Evolutionary conservation across 345 rosid species (phyloP).

Genomic region (Ceriops tagal): DNA sequence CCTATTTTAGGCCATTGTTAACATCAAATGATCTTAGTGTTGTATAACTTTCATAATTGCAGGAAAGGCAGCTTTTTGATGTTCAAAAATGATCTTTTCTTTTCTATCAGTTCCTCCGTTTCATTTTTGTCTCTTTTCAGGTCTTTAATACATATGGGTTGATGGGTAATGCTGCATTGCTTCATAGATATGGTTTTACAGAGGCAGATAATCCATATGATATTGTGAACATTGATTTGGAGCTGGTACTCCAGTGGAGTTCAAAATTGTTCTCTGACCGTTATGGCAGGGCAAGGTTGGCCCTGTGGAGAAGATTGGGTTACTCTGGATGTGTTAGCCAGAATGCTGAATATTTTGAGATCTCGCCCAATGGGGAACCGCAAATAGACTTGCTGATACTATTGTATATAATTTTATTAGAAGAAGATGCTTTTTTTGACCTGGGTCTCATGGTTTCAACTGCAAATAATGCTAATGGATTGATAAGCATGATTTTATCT

Average conservation of each 20-base stretch:
- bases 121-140: conserved; percentile 25
- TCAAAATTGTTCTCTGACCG: conserved; percentile 54
- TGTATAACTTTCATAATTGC: conserved; percentile 3
- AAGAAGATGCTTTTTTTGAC: conserved; percentile 42
- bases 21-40: background rate
- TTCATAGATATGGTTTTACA: conserved; percentile 89
- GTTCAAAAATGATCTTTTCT: background rate
- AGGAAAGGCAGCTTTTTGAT: background rate
- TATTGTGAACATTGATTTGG: conserved; percentile 83
- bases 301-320: conserved; percentile 64
- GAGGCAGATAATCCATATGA: conserved; percentile 66
- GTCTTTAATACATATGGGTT: conserved; percentile 82
- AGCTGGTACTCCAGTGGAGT: conserved; percentile 67
- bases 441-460: conserved; percentile 50
- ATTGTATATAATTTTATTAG: conserved; percentile 52
- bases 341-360: conserved; percentile 72
- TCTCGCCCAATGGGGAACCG: conserved; percentile 64
- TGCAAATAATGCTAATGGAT: conserved; percentile 21
- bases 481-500: conserved; percentile 27
- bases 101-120: background rate
- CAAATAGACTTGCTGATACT: conserved; percentile 65
- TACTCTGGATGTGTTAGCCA: conserved; percentile 61
- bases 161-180: conserved; percentile 83
- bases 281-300: conserved; percentile 56
- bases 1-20: too few relatives aligned